Evolutionary conservation across 192 early-diverging fungal genomes (phyloP).

Genomic region (Ambispora gerdemannii): DNA sequence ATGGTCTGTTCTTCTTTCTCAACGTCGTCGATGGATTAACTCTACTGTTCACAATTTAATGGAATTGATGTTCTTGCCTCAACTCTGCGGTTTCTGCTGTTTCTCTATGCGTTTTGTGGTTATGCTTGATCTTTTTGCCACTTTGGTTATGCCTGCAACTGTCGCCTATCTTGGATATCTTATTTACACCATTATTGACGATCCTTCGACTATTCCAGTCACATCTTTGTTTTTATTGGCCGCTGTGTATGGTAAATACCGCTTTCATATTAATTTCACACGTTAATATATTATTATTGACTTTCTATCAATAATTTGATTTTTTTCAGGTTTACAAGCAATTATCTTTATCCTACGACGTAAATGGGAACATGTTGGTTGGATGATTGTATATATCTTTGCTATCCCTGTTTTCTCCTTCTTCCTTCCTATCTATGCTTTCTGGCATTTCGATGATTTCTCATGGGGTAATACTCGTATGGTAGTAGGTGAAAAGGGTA

Average conservation of each 20-base stretch:
- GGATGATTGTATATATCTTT: constrained; percentile 95
- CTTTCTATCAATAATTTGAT: constrained; percentile 60
- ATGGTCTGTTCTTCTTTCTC: constrained; percentile 90
- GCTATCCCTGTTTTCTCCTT: constrained; percentile 89
- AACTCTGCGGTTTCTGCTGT: constrained; percentile 96
- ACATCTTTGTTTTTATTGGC: constrained; percentile 83
- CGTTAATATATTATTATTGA: too few relatives aligned
- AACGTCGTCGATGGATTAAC: constrained; percentile 99
- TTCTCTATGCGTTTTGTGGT: constrained; percentile 98
- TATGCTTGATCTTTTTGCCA: constrained; percentile 90
- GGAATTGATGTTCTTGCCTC: constrained; percentile 88
- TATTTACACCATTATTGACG: constrained; percentile 60
- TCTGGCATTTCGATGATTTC: constrained; percentile 99
- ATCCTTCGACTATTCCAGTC: constrained; percentile 64
- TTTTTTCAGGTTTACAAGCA: constrained; percentile 48
- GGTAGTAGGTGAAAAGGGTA: constrained; percentile 84
- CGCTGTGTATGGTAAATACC: constrained; percentile 80
- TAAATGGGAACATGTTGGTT: constrained; percentile 89
- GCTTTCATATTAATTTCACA: too few relatives aligned
- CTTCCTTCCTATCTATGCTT: constrained; percentile 83
- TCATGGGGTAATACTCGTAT: constrained; percentile 98
- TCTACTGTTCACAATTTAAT: constrained; percentile 98
- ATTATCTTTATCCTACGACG: constrained; percentile 74
- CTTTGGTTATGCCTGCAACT: constrained; percentile 88
- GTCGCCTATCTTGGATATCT: constrained; percentile 86